Conservation (phyloP, 345 rosid genomes). For the thale cress (Arabidopsis thaliana) region DNA sequence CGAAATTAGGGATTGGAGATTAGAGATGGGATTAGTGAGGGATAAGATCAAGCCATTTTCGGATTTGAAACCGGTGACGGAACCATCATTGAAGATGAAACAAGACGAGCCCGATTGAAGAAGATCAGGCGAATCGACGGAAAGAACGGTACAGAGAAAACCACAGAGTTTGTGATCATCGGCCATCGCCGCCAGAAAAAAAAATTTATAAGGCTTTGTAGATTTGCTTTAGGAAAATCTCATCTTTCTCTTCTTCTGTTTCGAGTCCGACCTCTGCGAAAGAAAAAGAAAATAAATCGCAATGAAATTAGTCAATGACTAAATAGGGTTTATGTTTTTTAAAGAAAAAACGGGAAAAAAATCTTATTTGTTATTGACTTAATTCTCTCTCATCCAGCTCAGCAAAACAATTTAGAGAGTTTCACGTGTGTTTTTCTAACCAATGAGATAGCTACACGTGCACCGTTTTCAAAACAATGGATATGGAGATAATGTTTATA, state of each 20-base stretch:
- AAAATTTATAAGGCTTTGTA: conserved; percentile 8
- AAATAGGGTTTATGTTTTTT: no score
- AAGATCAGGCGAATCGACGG: conserved; percentile 38
- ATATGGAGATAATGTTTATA: no score
- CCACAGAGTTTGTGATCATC: conserved; percentile 76
- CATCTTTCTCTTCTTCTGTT: not conserved
- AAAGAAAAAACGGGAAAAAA: no score
- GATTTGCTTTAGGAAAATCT: not conserved
- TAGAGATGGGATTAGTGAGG: conserved; percentile 23
- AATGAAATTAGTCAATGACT: no score
- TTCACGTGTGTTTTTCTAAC: no score
- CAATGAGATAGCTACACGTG: no score
- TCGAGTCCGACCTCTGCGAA: no score
- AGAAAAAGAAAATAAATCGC: no score
- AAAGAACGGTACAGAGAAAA: conserved; percentile 64
- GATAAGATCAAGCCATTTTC: conserved; percentile 53
- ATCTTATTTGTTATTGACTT: no score
- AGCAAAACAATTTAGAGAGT: no score
- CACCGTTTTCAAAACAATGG: no score
- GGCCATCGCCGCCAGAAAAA: conserved; percentile 36
- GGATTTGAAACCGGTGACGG: conserved; percentile 53
- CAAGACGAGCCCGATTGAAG: conserved; percentile 52
- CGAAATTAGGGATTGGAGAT: not conserved
- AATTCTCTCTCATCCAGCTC: no score
- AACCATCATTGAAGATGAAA: conserved; percentile 50